Conservation (phyloP, 371 early-diverging fungal genomes). For the Chytridium lagenaria region DNA sequence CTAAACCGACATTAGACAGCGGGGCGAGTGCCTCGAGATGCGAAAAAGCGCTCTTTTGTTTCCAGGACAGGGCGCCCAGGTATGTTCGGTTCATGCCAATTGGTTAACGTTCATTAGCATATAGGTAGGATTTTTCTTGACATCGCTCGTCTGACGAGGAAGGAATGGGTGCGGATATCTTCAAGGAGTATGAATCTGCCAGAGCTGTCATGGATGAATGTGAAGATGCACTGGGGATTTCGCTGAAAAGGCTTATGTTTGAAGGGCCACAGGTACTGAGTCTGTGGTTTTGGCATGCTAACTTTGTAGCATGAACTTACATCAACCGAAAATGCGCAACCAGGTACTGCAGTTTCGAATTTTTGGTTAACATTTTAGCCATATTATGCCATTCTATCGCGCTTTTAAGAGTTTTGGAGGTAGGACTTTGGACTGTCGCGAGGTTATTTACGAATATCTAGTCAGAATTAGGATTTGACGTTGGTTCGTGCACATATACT, state of each 20-base stretch:
- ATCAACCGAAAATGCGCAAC: constrained; percentile 91
- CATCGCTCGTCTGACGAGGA: too few species aligned
- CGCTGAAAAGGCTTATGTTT: constrained; percentile 80
- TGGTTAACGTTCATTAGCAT: too few species aligned
- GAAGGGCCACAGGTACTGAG: constrained; percentile 72
- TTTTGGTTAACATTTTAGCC: too few species aligned
- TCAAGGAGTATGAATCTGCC: constrained; percentile 74
- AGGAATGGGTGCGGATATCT: constrained; percentile 95
- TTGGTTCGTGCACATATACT: constrained; percentile 75
- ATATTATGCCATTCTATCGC: constrained; percentile 92
- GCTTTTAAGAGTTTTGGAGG: constrained; percentile 82
- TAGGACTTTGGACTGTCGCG: constrained; percentile 25
- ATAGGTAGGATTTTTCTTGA: too few species aligned
- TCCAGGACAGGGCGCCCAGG: constrained; percentile 58
- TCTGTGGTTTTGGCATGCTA: too few species aligned
- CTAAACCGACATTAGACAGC: not conserved
- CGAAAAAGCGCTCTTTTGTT: constrained; percentile 51
- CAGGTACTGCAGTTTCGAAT: too few species aligned
- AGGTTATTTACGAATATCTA: constrained; percentile 15
- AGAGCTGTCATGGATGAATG: constrained; percentile 87
- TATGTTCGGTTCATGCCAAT: too few species aligned
- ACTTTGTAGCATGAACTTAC: constrained; percentile 68
- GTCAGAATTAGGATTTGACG: constrained; percentile 78
- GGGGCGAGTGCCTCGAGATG: not conserved
- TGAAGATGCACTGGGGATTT: constrained; percentile 78